Percentiles rank a stretch among this genome's conserved stretches.
These are phyloP conservation scores for Acer negundo DNA, from an alignment of 345 rosid species.

Conservation along the genomic window DNA sequence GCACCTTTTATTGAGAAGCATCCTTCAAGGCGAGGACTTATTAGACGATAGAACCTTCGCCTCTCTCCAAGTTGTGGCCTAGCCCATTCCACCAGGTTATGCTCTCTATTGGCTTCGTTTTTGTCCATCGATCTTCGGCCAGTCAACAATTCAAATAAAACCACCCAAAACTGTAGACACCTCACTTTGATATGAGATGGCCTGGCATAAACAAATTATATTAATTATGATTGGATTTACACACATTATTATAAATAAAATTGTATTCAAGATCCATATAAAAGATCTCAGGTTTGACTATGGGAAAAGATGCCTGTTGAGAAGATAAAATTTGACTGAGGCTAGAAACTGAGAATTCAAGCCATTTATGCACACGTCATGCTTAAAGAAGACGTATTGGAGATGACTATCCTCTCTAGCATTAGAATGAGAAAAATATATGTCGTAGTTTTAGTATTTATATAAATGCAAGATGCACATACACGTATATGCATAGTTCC, in stretches of 20 bases:
- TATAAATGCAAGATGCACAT: background rate
- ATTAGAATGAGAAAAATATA: background rate
- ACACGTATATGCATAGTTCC: background rate
- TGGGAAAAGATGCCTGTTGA: background rate
- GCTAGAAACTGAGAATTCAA: background rate
- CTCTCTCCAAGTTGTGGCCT: conserved; percentile 41
- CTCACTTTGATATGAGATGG: conserved; percentile 50
- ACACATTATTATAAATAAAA: background rate
- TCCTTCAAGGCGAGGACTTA: conserved; percentile 48
- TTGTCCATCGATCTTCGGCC: conserved; percentile 48
- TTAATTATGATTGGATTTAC: background rate
- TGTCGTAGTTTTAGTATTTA: background rate
- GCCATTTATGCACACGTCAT: background rate
- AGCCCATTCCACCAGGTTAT: conserved; percentile 51
- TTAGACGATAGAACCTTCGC: conserved; percentile 36
- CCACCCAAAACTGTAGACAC: conserved; percentile 47
- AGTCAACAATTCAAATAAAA: conserved; percentile 44
- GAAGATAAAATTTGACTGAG: background rate
- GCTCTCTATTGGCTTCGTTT: conserved; percentile 20
- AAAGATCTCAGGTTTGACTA: background rate
- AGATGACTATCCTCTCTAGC: background rate
- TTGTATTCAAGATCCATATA: background rate
- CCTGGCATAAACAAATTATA: conserved; percentile 25
- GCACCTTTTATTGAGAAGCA: conserved; percentile 44
- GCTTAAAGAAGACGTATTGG: background rate